A percentile compares a stretch with the other conserved stretches of the same genome.
Conservation (phyloP, 78 protist species). For the Mantamonas sphyraenae region DNA sequence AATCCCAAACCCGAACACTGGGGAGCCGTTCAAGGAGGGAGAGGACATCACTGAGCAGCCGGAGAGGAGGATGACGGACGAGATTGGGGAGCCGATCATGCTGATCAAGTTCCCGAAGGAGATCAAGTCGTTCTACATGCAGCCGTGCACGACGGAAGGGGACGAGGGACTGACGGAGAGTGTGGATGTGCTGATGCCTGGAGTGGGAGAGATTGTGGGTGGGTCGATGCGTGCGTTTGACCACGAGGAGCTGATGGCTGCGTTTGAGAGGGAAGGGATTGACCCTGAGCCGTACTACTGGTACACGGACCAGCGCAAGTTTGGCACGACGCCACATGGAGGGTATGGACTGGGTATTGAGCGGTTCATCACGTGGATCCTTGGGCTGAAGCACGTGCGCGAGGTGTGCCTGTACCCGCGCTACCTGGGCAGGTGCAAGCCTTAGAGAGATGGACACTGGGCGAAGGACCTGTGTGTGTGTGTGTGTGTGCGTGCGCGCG, state of each 20-base stretch:
- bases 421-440: conserved; percentile 61
- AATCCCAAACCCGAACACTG: no score
- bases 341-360: conserved; percentile 97
- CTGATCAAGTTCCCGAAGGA: conserved; percentile 83
- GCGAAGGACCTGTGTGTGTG: no score
- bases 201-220: conserved; percentile 96
- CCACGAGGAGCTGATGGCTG: conserved; percentile 55
- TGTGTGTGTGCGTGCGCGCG: no score
- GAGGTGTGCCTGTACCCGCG: conserved; percentile 89
- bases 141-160: conserved; percentile 1
- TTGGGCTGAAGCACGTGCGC: conserved; percentile 70
- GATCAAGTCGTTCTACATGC: conserved; percentile 95
- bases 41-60: conserved; percentile 93
- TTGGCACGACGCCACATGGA: conserved; percentile 91
- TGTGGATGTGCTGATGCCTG: conserved; percentile 88
- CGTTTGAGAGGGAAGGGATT: conserved; percentile 67
- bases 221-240: conserved; percentile 84
- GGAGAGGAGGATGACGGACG: conserved; percentile 86
- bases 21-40: conserved; percentile 51
- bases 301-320: conserved; percentile 87
- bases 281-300: conserved; percentile 87
- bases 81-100: conserved; percentile 82
- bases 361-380: conserved; percentile 83
- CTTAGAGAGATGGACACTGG: conserved; percentile 37
- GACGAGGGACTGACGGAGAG: conserved; percentile 23